Evolutionary conservation across 192 early-diverging fungal genomes (phyloP).

Genomic region (Entomortierella beljakovae): DNA sequence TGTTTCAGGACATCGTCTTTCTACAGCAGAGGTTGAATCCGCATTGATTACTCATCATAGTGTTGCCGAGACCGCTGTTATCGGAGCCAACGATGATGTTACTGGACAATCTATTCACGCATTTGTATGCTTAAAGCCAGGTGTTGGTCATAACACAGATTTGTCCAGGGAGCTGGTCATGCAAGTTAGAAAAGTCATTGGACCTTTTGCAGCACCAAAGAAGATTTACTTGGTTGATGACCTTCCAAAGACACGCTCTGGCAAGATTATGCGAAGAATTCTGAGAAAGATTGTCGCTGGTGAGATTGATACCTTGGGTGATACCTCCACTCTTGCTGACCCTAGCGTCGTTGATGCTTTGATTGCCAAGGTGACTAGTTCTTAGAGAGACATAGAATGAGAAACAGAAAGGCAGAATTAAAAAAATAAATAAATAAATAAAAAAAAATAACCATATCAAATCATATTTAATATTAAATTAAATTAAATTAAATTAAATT

Average conservation of each 20-base stretch:
- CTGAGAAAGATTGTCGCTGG: constrained; percentile 92
- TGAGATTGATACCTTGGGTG: constrained; percentile 88
- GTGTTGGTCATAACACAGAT: constrained; percentile 20
- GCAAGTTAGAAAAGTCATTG: constrained; percentile 90
- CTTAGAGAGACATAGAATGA: constrained; percentile 2
- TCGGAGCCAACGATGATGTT: constrained; percentile 88
- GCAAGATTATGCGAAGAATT: constrained; percentile 96
- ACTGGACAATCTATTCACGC: constrained; percentile 93
- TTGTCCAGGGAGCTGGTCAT: constrained; percentile 69
- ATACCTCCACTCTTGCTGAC: constrained; percentile 89
- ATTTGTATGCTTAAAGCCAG: constrained; percentile 83
- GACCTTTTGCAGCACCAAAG: constrained; percentile 93
- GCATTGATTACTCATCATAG: constrained; percentile 81
- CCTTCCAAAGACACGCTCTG: constrained; percentile 96
- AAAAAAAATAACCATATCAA: neutral
- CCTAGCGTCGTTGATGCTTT: constrained; percentile 57
- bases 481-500: too few species aligned
- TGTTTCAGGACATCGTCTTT: constrained; percentile 94
- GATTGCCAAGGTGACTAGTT: constrained; percentile 37
- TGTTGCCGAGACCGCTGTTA: constrained; percentile 90
- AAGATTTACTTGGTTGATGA: constrained; percentile 85
- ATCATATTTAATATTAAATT: neutral
- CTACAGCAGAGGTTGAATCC: constrained; percentile 94
- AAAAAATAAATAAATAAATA: neutral
- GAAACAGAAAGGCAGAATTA: neutral